Conservation (phyloP, 1,284 basidiomycete genomes). For the Hymenochaete sp. region DNA sequence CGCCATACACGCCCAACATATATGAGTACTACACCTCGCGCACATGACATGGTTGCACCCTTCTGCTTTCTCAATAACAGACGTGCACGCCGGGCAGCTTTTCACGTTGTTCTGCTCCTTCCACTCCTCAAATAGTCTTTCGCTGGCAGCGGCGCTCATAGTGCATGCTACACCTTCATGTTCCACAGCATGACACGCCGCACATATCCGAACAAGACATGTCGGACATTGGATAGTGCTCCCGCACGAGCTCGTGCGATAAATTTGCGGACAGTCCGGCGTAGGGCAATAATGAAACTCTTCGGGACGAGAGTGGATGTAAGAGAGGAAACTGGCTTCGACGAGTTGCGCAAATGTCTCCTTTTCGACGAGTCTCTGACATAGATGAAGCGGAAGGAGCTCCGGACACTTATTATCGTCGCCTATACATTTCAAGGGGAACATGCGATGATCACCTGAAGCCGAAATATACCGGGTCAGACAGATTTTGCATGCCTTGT, state of each 20-base stretch:
- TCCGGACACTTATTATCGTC: constrained; percentile 45
- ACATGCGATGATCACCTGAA: constrained; percentile 46
- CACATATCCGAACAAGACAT: constrained; percentile 60
- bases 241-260: constrained; percentile 44
- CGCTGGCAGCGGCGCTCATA: constrained; percentile 41
- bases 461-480: constrained; percentile 47
- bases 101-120: constrained; percentile 26
- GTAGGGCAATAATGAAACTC: constrained; percentile 68
- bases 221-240: constrained; percentile 59
- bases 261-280: constrained; percentile 64
- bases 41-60: constrained; percentile 31
- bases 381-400: constrained; percentile 41
- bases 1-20: constrained; percentile 29
- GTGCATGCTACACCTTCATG: constrained; percentile 59
- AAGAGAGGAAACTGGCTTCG: constrained; percentile 46
- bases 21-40: constrained; percentile 25
- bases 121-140: constrained; percentile 26
- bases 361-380: constrained; percentile 40
- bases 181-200: constrained; percentile 52
- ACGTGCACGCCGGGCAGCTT: constrained; percentile 29
- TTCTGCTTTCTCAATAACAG: constrained; percentile 28
- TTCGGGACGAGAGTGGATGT: constrained; percentile 45
- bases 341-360: constrained; percentile 45
- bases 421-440: constrained; percentile 62
- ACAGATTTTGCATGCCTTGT: constrained; percentile 56